Base-by-base conservation (phyloP, 805 yeast species). In the Candida endomychidarum region DNA sequence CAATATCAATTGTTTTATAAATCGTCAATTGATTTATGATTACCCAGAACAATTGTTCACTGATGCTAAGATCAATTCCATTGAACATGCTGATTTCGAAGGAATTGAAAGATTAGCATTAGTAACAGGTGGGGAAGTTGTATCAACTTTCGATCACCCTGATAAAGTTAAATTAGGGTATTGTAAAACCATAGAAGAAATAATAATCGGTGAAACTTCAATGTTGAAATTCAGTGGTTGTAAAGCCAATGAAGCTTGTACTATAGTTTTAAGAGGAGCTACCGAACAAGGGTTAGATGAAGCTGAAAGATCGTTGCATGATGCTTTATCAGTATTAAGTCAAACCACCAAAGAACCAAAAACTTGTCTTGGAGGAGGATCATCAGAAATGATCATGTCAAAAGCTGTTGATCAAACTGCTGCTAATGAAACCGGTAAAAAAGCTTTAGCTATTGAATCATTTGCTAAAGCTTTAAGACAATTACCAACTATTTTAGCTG, bases 71-170 rank as follows among this genome's bases (percentile, higher is more conserved):
- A 86, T 93, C 54, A 90, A 87, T 63, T 81, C 96, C 16, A 88
- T 93, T 48, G 99, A 93, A 65, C 99, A 93, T 60, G 98, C 99
- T 11, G 99, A 93, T 64, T 93, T 93, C 54, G 98, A 87, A 57
- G 99, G 98, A 56, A 87, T 93, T 40, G 99, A 93, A 71, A 81
- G 98, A 60, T 77, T 93, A 51, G 96, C 99, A 2, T 72, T 91
- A 28, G 99, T 89, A 22, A 90, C 98, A 9, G 99, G 99, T 38
- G 99, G 96, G 58, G 98, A 93, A 72, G 97, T 93, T 38, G 96
- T 83, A 2, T 89, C 98, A 6, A 91, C 98, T 2, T 93, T 93
- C 60, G 99, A 93, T 59, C 75, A 82, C 51, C 96, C 98, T 18
- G 95, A 86, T 40, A 76, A 77, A 41, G 96, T 86, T 42, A 83